Evolutionary conservation across 371 early-diverging fungal species (phyloP), one percentile per base, ranked within the genome.

Genomic region (Mortierella sp.): DNA sequence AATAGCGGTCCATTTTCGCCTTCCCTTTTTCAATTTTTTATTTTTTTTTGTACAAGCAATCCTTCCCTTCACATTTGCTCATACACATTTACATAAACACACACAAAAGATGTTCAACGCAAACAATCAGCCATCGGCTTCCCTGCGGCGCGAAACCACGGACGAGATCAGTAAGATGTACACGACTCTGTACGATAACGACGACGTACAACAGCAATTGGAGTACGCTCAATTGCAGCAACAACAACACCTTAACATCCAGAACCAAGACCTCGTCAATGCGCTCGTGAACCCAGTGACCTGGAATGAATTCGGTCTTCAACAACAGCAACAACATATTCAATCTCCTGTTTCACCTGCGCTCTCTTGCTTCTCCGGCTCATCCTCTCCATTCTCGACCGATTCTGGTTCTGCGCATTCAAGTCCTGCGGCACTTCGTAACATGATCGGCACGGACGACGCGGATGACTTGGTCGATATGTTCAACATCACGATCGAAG

Each of bases 401-500:
- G 17, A 17, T 21, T 49, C 47, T 6, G 60, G 39, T 0, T 68
- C 68, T 9, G 34, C 44, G 28, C 32, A 60, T 27, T 53, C 60
- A 7, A 68, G 68, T 41, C 68, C 68, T 34, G 34, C 21, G 11
- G 4, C 50, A 23, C 21, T 44, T 3, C 31, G 60, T 56, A 49
- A 37, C 48, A 44, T 21, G 21, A 56, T 69, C 46, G 60, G 64
- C 15, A 3, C 51, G 1, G 71, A 54, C 7, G 71, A 71, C 26
- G 60, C 71, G 24, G 60, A 64, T 37, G 71, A 64, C 17, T 44
- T 71, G 50, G 64, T 32, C 19, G 60, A 54, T 43, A 24, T 53
- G 17, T 71, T 71, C 47, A 58, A 71, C 31, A 71, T 71, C 37
- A 60, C 64, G 1, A 71, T 71, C 24, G 71, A 71, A 14, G 71